Evolutionary conservation across 164 flowering plant genomes (phyloP), one percentile per base, ranked within the genome.

Genomic region (Annona squamosa): DNA sequence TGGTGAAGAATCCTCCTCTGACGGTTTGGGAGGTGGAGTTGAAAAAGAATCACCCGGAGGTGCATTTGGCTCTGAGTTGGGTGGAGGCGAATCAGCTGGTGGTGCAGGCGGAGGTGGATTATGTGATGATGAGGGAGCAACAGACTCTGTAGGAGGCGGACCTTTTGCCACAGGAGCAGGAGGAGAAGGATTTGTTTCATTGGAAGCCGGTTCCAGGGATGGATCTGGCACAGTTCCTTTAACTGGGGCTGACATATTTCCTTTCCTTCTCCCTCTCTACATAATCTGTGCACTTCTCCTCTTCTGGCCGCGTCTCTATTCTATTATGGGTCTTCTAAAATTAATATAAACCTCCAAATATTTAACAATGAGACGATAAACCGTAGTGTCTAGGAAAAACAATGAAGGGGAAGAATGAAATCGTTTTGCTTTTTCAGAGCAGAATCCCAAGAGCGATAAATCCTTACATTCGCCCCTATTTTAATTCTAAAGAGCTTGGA

Each of bases 11-110:
- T 37, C 12, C 37, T 71, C 63, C 4, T 18, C 62, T 16, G 72
- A 57, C 26, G 72, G 65, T 5, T 72, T 48, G 4, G 75, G 72
- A 19, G 82, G 46, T 6, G 82, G 4, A 16, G 80, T 61, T 63
- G 65, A 41, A 5, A 77, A 19, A 61, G 65, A 48, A 37, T 37
- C n/a, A 43, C 4, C 26, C 3, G 0, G 68, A 66, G 68, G 68
- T 17, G 46, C 68, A 3, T 66, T n/a, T 66, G 18, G 18, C 12
- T 46, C 12, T 43, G 46, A 66, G 42, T 66, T 42, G 17, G 68
- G 68, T 17, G 46, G 43, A n/a, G 45, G 68, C 42, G 46, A 9
- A 66, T 4, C 16, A 43, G 48, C 18, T 19, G 76, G 4, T 18
- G 67, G 10, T n/a, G 79, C 70, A 3, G 82, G 74, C 3, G 77